phyloP scores from a whole-genome alignment of 805 yeast genomes.

The Starmerella sirachaensis region DNA sequence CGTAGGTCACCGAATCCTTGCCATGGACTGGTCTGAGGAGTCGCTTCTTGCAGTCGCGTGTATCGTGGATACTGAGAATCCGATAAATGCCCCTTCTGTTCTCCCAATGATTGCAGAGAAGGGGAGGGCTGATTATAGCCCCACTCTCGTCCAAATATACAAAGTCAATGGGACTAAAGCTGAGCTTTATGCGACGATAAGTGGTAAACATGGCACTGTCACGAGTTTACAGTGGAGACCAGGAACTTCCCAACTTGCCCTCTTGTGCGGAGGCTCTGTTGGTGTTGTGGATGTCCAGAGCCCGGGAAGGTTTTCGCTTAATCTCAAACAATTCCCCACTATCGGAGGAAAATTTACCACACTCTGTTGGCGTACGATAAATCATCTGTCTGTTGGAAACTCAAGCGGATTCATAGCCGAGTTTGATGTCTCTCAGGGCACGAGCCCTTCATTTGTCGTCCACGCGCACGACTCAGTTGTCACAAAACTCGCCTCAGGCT shows the following conservation, averaged over 20 bases:
- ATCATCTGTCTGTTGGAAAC: slow-evolving; percentile 44
- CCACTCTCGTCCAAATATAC: slow-evolving; percentile 4
- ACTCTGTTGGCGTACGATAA: slow-evolving; percentile 36
- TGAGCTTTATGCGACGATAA: slow-evolving; percentile 30
- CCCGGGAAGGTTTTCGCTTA: slow-evolving; percentile 24
- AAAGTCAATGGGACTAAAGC: slow-evolving; percentile 25
- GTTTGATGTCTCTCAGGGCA: slow-evolving; percentile 31
- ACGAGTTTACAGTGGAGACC: slow-evolving; percentile 10
- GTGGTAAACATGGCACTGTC: slow-evolving; percentile 10
- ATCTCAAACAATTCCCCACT: slow-evolving; percentile 20
- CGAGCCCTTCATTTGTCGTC: slow-evolving; percentile 30
- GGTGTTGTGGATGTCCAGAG: background rate
- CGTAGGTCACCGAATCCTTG: slow-evolving; percentile 12
- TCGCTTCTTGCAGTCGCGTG: slow-evolving; percentile 18
- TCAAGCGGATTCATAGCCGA: slow-evolving; percentile 50
- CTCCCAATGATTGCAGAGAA: background rate
- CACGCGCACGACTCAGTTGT: slow-evolving; percentile 34
- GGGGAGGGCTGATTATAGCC: background rate
- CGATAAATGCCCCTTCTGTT: slow-evolving; percentile 27
- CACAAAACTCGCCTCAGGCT: slow-evolving; percentile 28
- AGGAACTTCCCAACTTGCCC: background rate
- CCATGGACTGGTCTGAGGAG: slow-evolving; percentile 9
- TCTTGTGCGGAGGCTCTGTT: background rate
- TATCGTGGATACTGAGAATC: slow-evolving; percentile 24
- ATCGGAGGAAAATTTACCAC: slow-evolving; percentile 24